Evolutionary conservation across 352 stramenopile species (phyloP).

Genomic region (Phytophthora fragariaefolia): DNA sequence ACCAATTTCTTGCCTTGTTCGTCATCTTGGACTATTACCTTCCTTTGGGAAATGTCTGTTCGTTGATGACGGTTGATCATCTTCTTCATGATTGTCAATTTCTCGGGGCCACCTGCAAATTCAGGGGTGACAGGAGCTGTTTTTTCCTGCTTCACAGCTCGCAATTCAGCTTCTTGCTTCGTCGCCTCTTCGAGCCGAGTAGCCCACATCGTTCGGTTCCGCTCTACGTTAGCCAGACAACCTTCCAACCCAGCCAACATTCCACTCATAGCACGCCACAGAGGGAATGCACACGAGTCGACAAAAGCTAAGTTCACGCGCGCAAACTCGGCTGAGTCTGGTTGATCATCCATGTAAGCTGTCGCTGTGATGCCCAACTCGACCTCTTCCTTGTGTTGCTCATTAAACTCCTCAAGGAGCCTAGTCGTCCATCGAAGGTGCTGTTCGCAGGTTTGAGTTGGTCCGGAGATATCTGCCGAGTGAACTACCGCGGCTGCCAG

Average conservation of each 20-base stretch:
- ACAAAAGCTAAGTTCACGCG: conserved; percentile 87
- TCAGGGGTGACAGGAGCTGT: not conserved
- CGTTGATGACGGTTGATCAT: not conserved
- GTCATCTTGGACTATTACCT: not conserved
- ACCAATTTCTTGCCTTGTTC: not conserved
- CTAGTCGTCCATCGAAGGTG: conserved; percentile 72
- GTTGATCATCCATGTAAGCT: conserved; percentile 80
- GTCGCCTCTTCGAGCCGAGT: conserved; percentile 39
- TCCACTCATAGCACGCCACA: conserved; percentile 75
- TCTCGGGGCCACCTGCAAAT: conserved; percentile 7
- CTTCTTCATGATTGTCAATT: conserved; percentile 24
- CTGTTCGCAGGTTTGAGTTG: conserved; percentile 55
- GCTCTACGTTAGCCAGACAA: conserved; percentile 72
- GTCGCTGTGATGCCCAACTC: conserved; percentile 67
- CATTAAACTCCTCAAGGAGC: conserved; percentile 83
- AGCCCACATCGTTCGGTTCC: conserved; percentile 72
- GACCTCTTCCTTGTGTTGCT: conserved; percentile 79
- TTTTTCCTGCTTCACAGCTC: conserved; percentile 10
- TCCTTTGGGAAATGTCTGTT: not conserved
- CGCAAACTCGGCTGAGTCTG: conserved; percentile 65
- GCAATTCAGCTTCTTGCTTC: conserved; percentile 22
- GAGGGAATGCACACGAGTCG: conserved; percentile 83
- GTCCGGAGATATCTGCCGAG: conserved; percentile 81
- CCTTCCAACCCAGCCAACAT: conserved; percentile 68
- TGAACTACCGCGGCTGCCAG: conserved; percentile 83